Conservation (phyloP, 2,329 filamentous ascomycete species). For the Alternaria angustiovoidea region DNA sequence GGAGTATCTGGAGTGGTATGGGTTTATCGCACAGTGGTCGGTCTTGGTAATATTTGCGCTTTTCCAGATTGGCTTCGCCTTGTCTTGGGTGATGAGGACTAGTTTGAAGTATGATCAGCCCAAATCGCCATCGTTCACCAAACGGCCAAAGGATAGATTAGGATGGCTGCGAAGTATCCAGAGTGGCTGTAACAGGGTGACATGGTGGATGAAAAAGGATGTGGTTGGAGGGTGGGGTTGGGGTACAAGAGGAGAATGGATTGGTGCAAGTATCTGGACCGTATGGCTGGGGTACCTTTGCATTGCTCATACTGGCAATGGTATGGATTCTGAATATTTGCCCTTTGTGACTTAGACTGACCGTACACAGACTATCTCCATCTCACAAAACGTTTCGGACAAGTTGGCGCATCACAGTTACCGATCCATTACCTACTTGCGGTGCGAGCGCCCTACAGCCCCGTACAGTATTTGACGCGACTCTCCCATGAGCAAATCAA, state of each 20-base stretch:
- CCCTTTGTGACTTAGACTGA: background rate
- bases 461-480: slow-evolving; percentile 61
- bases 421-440: slow-evolving; percentile 67
- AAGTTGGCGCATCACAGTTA: slow-evolving; percentile 65
- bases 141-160: slow-evolving; percentile 31
- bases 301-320: slow-evolving; percentile 61
- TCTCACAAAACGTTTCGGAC: slow-evolving; percentile 68
- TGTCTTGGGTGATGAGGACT: slow-evolving; percentile 41
- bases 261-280: slow-evolving; percentile 59
- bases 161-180: slow-evolving; percentile 36
- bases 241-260: slow-evolving; percentile 62
- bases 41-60: slow-evolving; percentile 56
- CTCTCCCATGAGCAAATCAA: slow-evolving; percentile 65
- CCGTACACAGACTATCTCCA: slow-evolving; percentile 65
- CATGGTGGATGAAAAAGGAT: slow-evolving; percentile 59
- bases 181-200: slow-evolving; percentile 35
- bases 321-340: slow-evolving; percentile 50
- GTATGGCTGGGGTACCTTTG: slow-evolving; percentile 62
- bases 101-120: slow-evolving; percentile 46
- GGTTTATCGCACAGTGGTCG: slow-evolving; percentile 64
- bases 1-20: slow-evolving; percentile 63
- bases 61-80: slow-evolving; percentile 52
- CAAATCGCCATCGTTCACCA: slow-evolving; percentile 54
- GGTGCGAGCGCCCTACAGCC: slow-evolving; percentile 59
- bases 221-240: slow-evolving; percentile 55